These are phyloP conservation scores for Ogataea nitratoaversa DNA, from an alignment of 805 yeast genomes.

Conservation along the genomic window DNA sequence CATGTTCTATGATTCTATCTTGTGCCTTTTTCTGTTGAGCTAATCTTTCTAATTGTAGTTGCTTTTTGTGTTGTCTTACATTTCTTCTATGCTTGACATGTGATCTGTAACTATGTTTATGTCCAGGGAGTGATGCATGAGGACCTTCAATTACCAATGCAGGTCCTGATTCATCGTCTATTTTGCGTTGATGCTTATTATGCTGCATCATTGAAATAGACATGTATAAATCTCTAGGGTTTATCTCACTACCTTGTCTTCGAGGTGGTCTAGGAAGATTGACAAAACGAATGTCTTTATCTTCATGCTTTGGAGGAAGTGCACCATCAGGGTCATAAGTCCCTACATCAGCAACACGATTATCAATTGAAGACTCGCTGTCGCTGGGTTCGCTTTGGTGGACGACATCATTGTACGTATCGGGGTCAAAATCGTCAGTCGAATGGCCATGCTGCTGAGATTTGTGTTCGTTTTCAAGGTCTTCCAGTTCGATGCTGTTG, in stretches of 20 bases:
- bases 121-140: conserved; percentile 18
- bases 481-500: conserved; percentile 11
- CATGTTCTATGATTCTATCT: conserved; percentile 6
- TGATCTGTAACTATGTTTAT: conserved; percentile 13
- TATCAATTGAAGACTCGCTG: conserved; percentile 14
- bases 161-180: conserved; percentile 62
- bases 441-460: neutral
- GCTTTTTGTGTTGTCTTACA: conserved; percentile 12
- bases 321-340: neutral
- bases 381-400: conserved; percentile 45
- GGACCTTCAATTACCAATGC: conserved; percentile 71
- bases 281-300: conserved; percentile 51
- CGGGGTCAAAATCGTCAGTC: conserved; percentile 4
- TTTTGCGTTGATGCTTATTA: conserved; percentile 31
- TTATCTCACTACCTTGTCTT: conserved; percentile 41
- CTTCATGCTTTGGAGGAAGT: conserved; percentile 1
- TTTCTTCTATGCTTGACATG: conserved; percentile 21
- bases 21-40: conserved; percentile 7
- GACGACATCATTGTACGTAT: conserved; percentile 14
- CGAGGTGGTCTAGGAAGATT: conserved; percentile 52
- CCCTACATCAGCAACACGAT: conserved; percentile 11
- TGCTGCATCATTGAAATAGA: conserved; percentile 78
- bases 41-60: conserved; percentile 12
- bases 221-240: conserved; percentile 79
- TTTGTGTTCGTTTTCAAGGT: no score